phyloP scores from a whole-genome alignment of 1,284 basidiomycete species.

The Ustanciosporium gigantosporum region DNA sequence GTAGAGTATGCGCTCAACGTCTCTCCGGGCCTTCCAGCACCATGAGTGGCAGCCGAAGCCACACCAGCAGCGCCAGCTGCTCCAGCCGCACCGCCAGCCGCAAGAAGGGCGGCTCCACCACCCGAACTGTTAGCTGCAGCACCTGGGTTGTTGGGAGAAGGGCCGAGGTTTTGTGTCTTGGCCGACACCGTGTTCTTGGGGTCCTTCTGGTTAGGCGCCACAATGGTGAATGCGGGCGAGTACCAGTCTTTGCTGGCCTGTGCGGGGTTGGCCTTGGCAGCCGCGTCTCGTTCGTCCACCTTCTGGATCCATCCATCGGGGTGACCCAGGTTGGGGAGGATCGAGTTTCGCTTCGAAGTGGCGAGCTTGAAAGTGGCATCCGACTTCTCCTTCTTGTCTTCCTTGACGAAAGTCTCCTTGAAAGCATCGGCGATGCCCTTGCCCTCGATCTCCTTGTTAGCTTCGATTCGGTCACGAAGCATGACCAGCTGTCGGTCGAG shows the following conservation, averaged over 20 bases:
- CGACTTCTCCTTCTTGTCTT: slow-evolving; percentile 56
- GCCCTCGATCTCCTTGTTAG: slow-evolving; percentile 40
- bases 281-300: slow-evolving; percentile 68
- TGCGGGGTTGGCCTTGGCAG: slow-evolving; percentile 58
- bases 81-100: slow-evolving; percentile 5
- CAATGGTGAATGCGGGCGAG: slow-evolving; percentile 68
- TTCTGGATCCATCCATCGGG: slow-evolving; percentile 74
- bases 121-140: slow-evolving; percentile 10
- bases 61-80: slow-evolving; percentile 7
- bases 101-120: slow-evolving; percentile 2
- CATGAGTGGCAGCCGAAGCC: slow-evolving; percentile 16
- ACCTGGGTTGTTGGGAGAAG: slow-evolving; percentile 23
- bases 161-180: slow-evolving; percentile 36
- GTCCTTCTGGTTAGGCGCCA: slow-evolving; percentile 33
- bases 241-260: slow-evolving; percentile 69
- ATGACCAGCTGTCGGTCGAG: slow-evolving; percentile 82
- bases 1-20: slow-evolving; percentile 25
- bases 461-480: slow-evolving; percentile 74
- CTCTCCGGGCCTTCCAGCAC: slow-evolving; percentile 26
- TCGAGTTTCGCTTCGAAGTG: slow-evolving; percentile 54
- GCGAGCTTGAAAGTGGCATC: slow-evolving; percentile 52
- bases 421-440: slow-evolving; percentile 64
- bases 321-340: slow-evolving; percentile 66
- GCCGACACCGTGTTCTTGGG: slow-evolving; percentile 33
- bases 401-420: slow-evolving; percentile 68